Evolutionary conservation across 768 basidiomycete species (phyloP).

Genomic region (Crucibulum laeve): DNA sequence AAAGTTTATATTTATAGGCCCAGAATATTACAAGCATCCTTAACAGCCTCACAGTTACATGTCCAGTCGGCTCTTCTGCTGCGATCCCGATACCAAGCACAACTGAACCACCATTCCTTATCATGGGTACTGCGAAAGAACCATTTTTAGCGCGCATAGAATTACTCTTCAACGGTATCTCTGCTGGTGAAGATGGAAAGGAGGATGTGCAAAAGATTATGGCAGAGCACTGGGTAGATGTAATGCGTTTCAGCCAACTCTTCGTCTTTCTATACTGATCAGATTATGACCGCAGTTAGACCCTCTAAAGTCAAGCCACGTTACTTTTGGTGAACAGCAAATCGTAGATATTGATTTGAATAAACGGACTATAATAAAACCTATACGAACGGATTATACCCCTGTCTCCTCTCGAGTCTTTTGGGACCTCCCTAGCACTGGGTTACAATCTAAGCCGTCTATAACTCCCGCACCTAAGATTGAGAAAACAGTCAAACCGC

Average conservation of each 20-base stretch:
- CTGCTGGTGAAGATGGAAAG: slow-evolving; percentile 9
- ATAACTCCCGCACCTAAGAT: no score
- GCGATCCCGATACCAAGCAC: slow-evolving; percentile 14
- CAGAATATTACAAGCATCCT: slow-evolving; percentile 43
- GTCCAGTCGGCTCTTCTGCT: slow-evolving; percentile 13
- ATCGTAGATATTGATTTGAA: slow-evolving; percentile 51
- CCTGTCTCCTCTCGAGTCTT: slow-evolving; percentile 28
- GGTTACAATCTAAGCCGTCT: background rate
- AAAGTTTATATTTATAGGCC: slow-evolving; percentile 20
- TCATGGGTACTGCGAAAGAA: slow-evolving; percentile 34
- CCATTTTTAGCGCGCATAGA: slow-evolving; percentile 46
- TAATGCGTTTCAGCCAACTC: slow-evolving; percentile 15
- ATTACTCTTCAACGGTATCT: slow-evolving; percentile 36
- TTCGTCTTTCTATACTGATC: background rate
- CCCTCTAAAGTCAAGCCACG: slow-evolving; percentile 23
- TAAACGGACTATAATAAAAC: slow-evolving; percentile 35
- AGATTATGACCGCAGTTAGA: slow-evolving; percentile 30
- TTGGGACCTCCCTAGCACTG: slow-evolving; percentile 27
- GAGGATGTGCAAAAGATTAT: slow-evolving; percentile 28
- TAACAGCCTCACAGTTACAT: slow-evolving; percentile 29
- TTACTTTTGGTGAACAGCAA: slow-evolving; percentile 43
- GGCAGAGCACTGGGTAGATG: slow-evolving; percentile 55
- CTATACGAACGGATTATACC: slow-evolving; percentile 23
- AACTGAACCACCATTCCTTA: slow-evolving; percentile 37
- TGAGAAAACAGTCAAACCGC: background rate